Evolutionary conservation across 1,284 basidiomycete species (phyloP), one percentile per base, ranked within the genome.

Genomic region (Waitea zeae): DNA sequence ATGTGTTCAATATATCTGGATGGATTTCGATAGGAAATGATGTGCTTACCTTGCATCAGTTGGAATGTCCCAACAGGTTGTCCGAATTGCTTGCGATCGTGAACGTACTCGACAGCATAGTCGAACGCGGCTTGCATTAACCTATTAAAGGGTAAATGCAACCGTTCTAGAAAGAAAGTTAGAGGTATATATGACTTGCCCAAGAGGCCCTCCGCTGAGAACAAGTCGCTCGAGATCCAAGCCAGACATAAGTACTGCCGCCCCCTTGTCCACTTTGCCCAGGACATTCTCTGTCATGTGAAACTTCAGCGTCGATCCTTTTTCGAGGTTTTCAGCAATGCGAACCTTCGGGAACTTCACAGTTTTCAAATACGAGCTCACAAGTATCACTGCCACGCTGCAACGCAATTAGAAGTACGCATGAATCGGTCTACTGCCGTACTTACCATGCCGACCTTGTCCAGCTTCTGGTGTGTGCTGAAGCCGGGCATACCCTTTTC

Each of bases 401-500:
- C n/a, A n/a, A n/a, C n/a, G n/a, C n/a, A n/a, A n/a, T n/a, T n/a
- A n/a, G n/a, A n/a, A n/a, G n/a, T n/a, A n/a, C n/a, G n/a, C n/a
- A n/a, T n/a, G n/a, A n/a, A n/a, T n/a, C n/a, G n/a, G n/a, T n/a
- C n/a, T n/a, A n/a, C n/a, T n/a, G n/a, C n/a, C n/a, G n/a, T n/a
- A n/a, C n/a, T n/a, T n/a, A n/a, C n/a, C 90, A 96, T 96, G 1
- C 90, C 90, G 47, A 96, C 76, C 54, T 96, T 96, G 58, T 96
- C 90, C 14, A 96, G 62, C 46, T 90, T 89, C 43, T 81, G 84
- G 44, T 82, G 77, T 2, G 84, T 84, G 12, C 83, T 83, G 57
- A 96, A 96, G 4, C 92, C 92, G 22, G 67, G 54, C 52, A 74
- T 84, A 2, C 57, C 72, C 28, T 70, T 76, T 56, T 95, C 88